Evolutionary conservation across 1,139 yeast species (phyloP), one percentile per base, ranked within the genome.

Genomic region (Geotrichum citri-aurantii): DNA sequence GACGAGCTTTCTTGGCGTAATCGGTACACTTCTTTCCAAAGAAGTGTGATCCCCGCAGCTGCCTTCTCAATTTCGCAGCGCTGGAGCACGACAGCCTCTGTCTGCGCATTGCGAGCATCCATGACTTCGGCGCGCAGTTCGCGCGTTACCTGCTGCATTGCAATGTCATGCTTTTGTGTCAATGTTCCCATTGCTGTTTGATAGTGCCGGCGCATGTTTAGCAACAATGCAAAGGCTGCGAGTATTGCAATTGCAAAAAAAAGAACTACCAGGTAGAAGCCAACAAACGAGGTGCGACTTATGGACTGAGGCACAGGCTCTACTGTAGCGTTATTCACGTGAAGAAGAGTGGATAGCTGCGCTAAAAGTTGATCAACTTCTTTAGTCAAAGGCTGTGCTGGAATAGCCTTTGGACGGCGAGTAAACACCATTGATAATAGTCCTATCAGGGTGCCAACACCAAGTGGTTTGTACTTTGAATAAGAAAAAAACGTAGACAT

Each of bases 21-120:
- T 12, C 58, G 40, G 27, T 51, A 56, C 14, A 56, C 52, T 23
- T 56, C 58, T 12, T 49, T 46, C 58, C 58, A 56, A 10, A 56
- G 49, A 23, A 48, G 58, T 3, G 55, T 46, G 37, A 56, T 56
- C 11, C 55, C 58, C 52, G 51, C 33, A 12, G 53, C 52, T 12
- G 52, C 54, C 31, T 51, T 56, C n/a, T 56, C 58, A 40, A 50
- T 33, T 33, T 56, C 58, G 14, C 49, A 27, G 12, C 53, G 49
- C 50, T 56, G 58, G 8, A 10, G 33, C 33, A 29, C 33, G 11
- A 29, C 11, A 14, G 33, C 11, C 47, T 19, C 50, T 23, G 50
- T 46, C 19, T 14, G 47, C 40, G n/a, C 50, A 42, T 14, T 50
- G 44, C 55, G 50, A 24, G 46, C 24, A 1, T 49, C 23, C 19